Percentiles rank a stretch among this genome's conserved stretches.
Conservation (phyloP, 2,329 filamentous ascomycete species). For the Colletotrichum plurivorum region DNA sequence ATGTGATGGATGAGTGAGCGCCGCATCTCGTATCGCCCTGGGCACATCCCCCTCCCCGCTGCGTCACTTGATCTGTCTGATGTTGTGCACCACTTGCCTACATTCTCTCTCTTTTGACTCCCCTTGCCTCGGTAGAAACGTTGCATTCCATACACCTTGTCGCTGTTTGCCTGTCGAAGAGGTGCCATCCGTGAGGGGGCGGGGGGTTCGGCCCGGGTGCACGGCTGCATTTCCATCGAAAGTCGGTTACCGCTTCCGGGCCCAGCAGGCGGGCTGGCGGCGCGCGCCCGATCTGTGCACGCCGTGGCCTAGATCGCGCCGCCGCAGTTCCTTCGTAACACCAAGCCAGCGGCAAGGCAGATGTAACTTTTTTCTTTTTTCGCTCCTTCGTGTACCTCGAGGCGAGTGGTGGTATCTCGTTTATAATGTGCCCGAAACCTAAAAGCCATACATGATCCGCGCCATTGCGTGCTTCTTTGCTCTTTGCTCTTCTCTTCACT, state of each 20-base stretch:
- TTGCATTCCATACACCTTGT: neutral
- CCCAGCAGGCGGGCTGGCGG: too few species aligned
- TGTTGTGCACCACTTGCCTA: neutral
- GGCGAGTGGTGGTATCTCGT: constrained; percentile 1
- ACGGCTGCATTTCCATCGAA: too few species aligned
- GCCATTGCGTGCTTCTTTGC: neutral
- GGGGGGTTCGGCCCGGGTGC: too few species aligned
- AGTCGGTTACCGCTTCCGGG: too few species aligned
- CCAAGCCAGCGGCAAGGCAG: too few species aligned
- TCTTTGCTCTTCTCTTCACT: neutral
- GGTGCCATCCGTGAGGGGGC: too few species aligned
- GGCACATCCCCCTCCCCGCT: neutral
- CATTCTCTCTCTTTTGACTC: neutral
- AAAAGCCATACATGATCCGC: neutral
- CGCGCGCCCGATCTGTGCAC: too few species aligned
- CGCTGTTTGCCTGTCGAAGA: neutral
- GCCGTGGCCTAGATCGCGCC: too few species aligned
- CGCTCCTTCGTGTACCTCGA: neutral
- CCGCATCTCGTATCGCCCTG: neutral
- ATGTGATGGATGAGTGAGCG: neutral
- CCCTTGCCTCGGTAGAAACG: neutral
- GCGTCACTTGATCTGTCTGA: neutral
- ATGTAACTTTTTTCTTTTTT: too few species aligned
- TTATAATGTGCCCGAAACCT: constrained; percentile 5
- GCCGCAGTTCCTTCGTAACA: too few species aligned